phyloP scores from a whole-genome alignment of 805 yeast species.

The Cyberlindnera japonica region DNA sequence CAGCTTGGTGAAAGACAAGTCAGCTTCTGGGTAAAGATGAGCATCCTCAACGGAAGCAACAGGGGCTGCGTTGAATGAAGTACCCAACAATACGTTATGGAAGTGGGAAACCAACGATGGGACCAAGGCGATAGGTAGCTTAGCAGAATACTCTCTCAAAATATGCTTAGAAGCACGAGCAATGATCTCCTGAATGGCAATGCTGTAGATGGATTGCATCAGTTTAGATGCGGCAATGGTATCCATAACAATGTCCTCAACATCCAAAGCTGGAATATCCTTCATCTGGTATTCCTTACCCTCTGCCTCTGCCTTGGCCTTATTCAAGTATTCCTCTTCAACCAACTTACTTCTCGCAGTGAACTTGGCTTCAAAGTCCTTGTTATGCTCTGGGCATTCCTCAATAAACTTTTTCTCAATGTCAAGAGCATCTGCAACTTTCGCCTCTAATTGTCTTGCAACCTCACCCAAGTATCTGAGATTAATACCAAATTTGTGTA shows the following conservation, averaged over 20 bases:
- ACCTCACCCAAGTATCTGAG: conserved; percentile 79
- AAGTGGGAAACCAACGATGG: conserved; percentile 64
- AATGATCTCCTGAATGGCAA: conserved; percentile 54
- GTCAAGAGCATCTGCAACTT: conserved; percentile 27
- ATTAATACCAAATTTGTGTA: conserved; percentile 85
- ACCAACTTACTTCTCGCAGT: conserved; percentile 15
- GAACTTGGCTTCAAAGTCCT: conserved; percentile 17
- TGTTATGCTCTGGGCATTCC: conserved; percentile 20
- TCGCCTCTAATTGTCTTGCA: conserved; percentile 34
- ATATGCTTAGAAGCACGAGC: conserved; percentile 78
- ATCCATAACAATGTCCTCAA: conserved; percentile 20
- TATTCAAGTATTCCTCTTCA: conserved; percentile 19
- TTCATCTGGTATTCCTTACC: conserved; percentile 23
- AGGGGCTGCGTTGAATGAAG: conserved; percentile 39
- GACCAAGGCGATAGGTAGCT: conserved; percentile 50
- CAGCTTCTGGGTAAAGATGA: conserved; percentile 40
- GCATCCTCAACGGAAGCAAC: conserved; percentile 40
- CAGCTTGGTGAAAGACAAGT: conserved; percentile 40
- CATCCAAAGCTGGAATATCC: conserved; percentile 21
- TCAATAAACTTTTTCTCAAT: conserved; percentile 10
- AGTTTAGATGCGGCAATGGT: conserved; percentile 12
- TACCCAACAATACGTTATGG: conserved; percentile 67
- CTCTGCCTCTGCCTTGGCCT: conserved; percentile 24
- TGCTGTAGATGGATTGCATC: conserved; percentile 15
- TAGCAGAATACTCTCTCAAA: conserved; percentile 45